phyloP scores from a whole-genome alignment of 225 moss, liverwort and hornwort genomes.

The Lunularia cruciata region DNA sequence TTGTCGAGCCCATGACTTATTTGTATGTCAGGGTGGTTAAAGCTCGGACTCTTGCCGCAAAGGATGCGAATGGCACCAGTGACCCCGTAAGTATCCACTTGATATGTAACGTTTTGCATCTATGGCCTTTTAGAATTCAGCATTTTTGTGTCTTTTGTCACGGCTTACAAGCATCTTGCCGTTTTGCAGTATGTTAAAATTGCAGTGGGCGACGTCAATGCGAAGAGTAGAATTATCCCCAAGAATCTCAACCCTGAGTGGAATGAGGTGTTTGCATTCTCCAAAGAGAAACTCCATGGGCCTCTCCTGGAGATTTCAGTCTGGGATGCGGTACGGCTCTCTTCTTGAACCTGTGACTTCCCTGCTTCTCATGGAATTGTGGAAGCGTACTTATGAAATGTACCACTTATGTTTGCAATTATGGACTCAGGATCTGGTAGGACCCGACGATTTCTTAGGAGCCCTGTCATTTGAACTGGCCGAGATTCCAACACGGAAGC shows the following conservation, averaged over 20 bases:
- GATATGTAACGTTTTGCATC: no score
- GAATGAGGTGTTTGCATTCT: conserved; percentile 89
- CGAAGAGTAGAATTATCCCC: conserved; percentile 62
- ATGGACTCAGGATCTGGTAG: conserved; percentile 52
- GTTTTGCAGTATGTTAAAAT: conserved; percentile 72
- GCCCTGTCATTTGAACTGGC: conserved; percentile 65
- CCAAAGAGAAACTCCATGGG: conserved; percentile 82
- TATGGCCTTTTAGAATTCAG: no score
- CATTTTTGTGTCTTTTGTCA: no score
- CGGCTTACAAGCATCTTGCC: not conserved
- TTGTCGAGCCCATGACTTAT: conserved; percentile 85
- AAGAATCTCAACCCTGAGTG: conserved; percentile 80
- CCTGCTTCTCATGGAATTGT: not conserved
- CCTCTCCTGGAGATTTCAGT: conserved; percentile 69
- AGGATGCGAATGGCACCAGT: conserved; percentile 65
- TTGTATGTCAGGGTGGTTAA: conserved; percentile 71
- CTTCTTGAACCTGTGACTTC: not conserved
- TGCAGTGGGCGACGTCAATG: conserved; percentile 61
- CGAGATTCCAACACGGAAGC: conserved; percentile 73
- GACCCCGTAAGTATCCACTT: conserved; percentile 43
- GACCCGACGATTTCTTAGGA: conserved; percentile 79
- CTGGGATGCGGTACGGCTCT: conserved; percentile 74
- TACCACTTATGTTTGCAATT: not conserved
- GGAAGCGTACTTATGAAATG: not conserved
- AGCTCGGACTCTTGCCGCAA: conserved; percentile 67